Evolutionary conservation across 192 early-diverging fungal species (phyloP).

Genomic region (Entophlyctis luteolus): DNA sequence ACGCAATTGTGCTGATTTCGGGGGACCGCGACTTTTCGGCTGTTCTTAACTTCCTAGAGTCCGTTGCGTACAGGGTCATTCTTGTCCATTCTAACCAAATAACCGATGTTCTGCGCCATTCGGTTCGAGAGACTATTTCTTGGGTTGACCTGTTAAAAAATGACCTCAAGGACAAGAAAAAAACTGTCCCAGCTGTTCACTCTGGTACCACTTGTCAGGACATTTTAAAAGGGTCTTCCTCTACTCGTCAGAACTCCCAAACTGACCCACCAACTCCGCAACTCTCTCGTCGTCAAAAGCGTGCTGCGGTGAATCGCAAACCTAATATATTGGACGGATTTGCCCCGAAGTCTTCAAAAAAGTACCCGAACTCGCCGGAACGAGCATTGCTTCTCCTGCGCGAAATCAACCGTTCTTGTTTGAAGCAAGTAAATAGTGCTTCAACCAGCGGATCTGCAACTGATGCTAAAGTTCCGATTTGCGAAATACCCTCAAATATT

Average conservation of each 20-base stretch:
- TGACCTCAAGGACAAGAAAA: background rate
- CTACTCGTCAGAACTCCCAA: too few relatives aligned
- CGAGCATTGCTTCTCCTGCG: background rate
- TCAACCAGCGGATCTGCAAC: background rate
- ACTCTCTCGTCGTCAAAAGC: background rate
- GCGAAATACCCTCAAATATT: background rate
- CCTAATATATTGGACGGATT: background rate
- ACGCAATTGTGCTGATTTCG: slow-evolving; percentile 15
- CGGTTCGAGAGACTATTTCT: background rate
- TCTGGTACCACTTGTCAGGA: background rate
- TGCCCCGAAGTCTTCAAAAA: background rate
- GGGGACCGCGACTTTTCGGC: slow-evolving; percentile 17
- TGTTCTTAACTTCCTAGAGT: slow-evolving; percentile 8
- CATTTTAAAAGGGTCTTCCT: background rate
- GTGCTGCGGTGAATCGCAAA: background rate
- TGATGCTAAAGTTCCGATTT: background rate
- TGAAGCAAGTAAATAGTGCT: background rate
- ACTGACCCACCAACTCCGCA: background rate
- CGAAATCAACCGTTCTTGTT: background rate
- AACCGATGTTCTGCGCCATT: background rate
- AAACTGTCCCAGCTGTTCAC: background rate
- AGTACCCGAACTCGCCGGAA: background rate
- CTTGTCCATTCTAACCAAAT: slow-evolving; percentile 6
- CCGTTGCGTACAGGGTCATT: background rate
- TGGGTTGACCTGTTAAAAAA: background rate